These are phyloP conservation scores for Dryas alaskensis DNA, from an alignment of 306 rosid species.

Conservation along the genomic window DNA sequence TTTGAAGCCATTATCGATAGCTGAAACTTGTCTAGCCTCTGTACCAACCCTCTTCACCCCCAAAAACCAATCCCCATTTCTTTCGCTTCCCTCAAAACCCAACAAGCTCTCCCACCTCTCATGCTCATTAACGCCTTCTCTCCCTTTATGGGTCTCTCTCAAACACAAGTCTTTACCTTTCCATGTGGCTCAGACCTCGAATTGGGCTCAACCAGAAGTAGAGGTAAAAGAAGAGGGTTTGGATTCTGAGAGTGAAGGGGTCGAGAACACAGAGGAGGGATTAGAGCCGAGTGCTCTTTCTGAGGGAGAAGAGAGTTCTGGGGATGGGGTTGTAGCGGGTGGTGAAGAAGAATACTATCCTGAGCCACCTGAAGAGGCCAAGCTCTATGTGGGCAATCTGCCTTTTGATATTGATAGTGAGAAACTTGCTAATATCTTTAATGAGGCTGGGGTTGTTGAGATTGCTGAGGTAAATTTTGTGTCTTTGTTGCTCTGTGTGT, in stretches of 20 bases:
- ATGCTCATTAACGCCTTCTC: constrained; percentile 12
- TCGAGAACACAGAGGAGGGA: constrained; percentile 8
- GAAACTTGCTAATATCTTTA: constrained; percentile 36
- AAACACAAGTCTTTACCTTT: constrained; percentile 25
- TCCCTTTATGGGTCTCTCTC: constrained; percentile 30
- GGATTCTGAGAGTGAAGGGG: neutral
- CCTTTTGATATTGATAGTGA: constrained; percentile 43
- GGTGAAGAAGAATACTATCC: constrained; percentile 28
- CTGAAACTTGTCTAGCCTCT: constrained; percentile 34
- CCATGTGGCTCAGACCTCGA: constrained; percentile 37
- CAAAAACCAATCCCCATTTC: constrained; percentile 31
- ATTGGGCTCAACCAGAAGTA: constrained; percentile 41
- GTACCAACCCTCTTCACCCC: constrained; percentile 22
- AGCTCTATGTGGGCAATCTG: constrained; percentile 44
- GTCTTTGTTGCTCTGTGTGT: neutral
- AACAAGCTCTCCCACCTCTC: constrained; percentile 26
- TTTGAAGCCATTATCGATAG: constrained; percentile 29
- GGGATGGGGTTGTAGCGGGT: constrained; percentile 6
- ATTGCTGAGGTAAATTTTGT: constrained; percentile 38
- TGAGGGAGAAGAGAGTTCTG: constrained; percentile 12
- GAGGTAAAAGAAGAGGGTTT: constrained; percentile 6
- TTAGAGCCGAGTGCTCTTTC: constrained; percentile 16
- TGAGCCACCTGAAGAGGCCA: constrained; percentile 46
- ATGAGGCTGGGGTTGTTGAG: constrained; percentile 41
- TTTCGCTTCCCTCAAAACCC: constrained; percentile 29